Conservation (phyloP, 2,329 filamentous ascomycete genomes). For the Tolypocladium sp. region DNA sequence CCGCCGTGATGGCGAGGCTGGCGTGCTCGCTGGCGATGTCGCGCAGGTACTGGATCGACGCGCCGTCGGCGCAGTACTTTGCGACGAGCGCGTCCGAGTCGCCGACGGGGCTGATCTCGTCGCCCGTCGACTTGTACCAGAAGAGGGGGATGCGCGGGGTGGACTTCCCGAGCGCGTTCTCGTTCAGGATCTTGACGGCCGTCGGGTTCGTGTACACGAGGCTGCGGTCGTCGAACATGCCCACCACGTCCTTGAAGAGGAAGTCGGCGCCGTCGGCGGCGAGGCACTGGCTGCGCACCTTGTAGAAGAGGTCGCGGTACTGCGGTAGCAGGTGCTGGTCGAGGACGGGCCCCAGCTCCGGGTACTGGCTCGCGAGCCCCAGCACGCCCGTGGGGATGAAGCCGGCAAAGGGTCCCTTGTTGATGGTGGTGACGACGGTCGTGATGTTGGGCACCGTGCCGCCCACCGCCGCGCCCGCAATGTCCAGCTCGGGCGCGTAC, state of each 20-base stretch:
- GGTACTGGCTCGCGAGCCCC: slow-evolving; percentile 13
- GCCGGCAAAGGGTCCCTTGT: slow-evolving; percentile 8
- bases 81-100: slow-evolving; percentile 33
- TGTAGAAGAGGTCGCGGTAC: slow-evolving; percentile 15
- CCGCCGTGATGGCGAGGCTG: slow-evolving; percentile 5
- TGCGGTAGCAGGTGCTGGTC: slow-evolving; percentile 9
- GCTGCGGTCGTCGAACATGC: slow-evolving; percentile 29
- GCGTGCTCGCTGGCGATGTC: slow-evolving; percentile 32
- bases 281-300: slow-evolving; percentile 16
- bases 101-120: slow-evolving; percentile 33
- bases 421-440: slow-evolving; percentile 7
- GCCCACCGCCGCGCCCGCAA: slow-evolving; percentile 15
- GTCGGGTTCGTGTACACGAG: slow-evolving; percentile 12
- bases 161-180: slow-evolving; percentile 22
- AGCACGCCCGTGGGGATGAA: slow-evolving; percentile 12
- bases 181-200: slow-evolving; percentile 15
- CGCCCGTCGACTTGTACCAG: slow-evolving; percentile 38
- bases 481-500: slow-evolving; percentile 14
- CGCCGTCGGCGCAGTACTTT: slow-evolving; percentile 30
- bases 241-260: slow-evolving; percentile 22
- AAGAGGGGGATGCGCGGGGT: slow-evolving; percentile 37
- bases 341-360: slow-evolving; percentile 6
- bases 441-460: slow-evolving; percentile 12
- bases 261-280: slow-evolving; percentile 16
- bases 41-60: slow-evolving; percentile 31